Evolutionary conservation across 1,139 yeast species (phyloP).

Genomic region (Kluyveromyces sp.): DNA sequence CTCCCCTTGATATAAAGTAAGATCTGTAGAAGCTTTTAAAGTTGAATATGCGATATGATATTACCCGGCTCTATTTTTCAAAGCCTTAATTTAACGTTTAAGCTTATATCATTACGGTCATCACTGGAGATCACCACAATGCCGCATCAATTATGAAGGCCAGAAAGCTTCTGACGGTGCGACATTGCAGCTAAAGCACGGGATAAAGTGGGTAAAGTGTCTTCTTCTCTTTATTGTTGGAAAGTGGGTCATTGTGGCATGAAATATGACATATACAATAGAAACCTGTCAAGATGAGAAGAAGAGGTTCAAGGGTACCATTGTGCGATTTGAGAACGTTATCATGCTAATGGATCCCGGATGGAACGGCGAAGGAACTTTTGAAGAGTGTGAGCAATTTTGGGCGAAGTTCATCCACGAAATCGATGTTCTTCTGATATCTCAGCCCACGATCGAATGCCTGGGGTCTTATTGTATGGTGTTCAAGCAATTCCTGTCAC

Average conservation of each 20-base stretch:
- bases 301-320: constrained; percentile 29
- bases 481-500: constrained; percentile 55
- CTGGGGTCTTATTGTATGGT: constrained; percentile 74
- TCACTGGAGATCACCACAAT: too few relatives aligned
- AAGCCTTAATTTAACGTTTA: too few relatives aligned
- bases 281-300: constrained; percentile 28
- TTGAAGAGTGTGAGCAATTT: constrained; percentile 26
- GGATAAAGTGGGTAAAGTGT: too few relatives aligned
- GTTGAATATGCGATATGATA: too few relatives aligned
- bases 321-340: constrained; percentile 37
- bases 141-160: too few relatives aligned
- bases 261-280: constrained; percentile 26
- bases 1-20: too few relatives aligned
- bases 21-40: too few relatives aligned
- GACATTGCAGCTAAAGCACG: too few relatives aligned
- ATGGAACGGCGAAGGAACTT: constrained; percentile 49
- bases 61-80: too few relatives aligned
- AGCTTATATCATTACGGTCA: too few relatives aligned
- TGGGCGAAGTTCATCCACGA: constrained; percentile 43
- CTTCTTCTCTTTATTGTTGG: too few relatives aligned
- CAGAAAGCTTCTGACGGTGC: too few relatives aligned
- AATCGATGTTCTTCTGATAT: constrained; percentile 63
- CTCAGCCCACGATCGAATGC: constrained; percentile 80
- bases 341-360: constrained; percentile 64
- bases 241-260: background rate